Percentiles rank a stretch among this genome's conserved stretches.
These are phyloP conservation scores for Boletus pseudo-olivaceus DNA, from an alignment of 768 basidiomycete species.

Conservation along the genomic window DNA sequence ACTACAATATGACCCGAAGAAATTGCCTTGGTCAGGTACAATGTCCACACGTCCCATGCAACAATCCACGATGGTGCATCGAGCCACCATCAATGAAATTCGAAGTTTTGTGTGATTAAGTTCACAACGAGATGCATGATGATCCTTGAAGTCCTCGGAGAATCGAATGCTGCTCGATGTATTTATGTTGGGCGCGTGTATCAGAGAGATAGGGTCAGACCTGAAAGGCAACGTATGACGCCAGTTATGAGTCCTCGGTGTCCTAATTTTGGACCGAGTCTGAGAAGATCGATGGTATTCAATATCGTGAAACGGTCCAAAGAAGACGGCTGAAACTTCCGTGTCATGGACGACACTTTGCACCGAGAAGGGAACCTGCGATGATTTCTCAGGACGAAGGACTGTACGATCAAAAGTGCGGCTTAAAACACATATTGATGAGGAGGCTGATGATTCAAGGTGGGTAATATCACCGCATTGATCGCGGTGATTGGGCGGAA, in stretches of 20 bases:
- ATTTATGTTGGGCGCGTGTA: neutral
- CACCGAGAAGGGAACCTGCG: neutral
- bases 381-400: neutral
- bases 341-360: neutral
- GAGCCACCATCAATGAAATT: neutral
- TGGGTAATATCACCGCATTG: neutral
- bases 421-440: neutral
- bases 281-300: constrained; percentile 1
- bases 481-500: neutral
- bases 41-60: neutral
- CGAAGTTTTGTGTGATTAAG: neutral
- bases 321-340: neutral
- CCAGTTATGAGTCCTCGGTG: neutral
- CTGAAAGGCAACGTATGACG: neutral
- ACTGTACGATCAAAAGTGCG: neutral
- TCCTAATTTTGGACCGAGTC: constrained; percentile 1
- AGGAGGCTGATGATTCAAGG: neutral
- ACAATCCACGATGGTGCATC: neutral
- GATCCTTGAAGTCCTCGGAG: constrained; percentile 11
- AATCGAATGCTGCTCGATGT: neutral
- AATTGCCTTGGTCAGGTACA: neutral
- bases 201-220: neutral
- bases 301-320: constrained; percentile 4
- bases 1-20: neutral
- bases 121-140: neutral